Conservation (phyloP, 1,139 yeast genomes). For the Yamadazyma membranifaciens region DNA sequence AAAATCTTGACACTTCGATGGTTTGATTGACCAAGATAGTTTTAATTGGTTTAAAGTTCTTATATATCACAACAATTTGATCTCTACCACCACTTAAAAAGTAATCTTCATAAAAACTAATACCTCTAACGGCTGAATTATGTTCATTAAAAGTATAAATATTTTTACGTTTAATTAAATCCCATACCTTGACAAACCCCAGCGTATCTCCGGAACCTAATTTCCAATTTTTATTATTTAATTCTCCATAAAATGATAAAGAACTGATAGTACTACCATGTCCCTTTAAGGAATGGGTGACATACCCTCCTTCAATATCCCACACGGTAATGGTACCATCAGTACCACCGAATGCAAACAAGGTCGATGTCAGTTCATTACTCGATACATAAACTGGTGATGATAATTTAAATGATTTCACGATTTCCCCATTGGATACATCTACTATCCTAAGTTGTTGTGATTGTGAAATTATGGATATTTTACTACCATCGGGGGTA, state of each 20-base stretch:
- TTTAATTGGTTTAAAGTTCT: conserved; percentile 53
- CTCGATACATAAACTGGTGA: conserved; percentile 83
- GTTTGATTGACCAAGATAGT: conserved; percentile 76
- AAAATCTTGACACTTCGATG: conserved; percentile 78
- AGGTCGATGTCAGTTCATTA: conserved; percentile 76
- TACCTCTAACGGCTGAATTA: conserved; percentile 81
- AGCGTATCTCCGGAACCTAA: conserved; percentile 85
- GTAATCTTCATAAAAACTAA: conserved; percentile 55
- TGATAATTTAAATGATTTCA: conserved; percentile 56
- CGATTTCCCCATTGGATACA: conserved; percentile 43
- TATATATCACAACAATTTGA: conserved; percentile 66
- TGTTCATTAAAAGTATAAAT: conserved; percentile 69
- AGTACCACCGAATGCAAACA: conserved; percentile 92
- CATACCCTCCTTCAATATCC: conserved; percentile 85
- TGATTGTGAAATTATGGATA: conserved; percentile 80
- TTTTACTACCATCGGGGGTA: conserved; percentile 69
- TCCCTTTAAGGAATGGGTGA: conserved; percentile 89
- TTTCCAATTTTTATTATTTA: conserved; percentile 71
- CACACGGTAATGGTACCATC: conserved; percentile 92
- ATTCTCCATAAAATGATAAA: conserved; percentile 68
- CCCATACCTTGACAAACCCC: conserved; percentile 89
- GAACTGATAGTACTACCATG: conserved; percentile 93
- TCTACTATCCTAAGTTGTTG: conserved; percentile 73
- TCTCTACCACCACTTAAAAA: conserved; percentile 90
- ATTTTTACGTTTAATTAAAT: conserved; percentile 75